phyloP scores from a whole-genome alignment of 257 asterid species.

The Sherardia arvensis region DNA sequence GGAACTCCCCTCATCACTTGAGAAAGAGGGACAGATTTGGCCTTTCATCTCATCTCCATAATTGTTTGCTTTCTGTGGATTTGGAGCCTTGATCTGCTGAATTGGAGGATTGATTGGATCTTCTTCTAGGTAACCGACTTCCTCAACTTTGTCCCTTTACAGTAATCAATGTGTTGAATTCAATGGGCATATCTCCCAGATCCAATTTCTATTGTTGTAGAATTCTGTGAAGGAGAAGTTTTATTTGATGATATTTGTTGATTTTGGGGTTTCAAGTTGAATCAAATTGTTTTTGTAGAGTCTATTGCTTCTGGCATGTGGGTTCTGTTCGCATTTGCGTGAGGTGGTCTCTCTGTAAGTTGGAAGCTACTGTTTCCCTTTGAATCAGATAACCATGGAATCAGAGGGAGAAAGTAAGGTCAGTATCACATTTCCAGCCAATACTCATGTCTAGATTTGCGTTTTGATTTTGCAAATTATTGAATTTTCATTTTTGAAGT shows the following conservation, averaged over 20 bases:
- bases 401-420: constrained; percentile 78
- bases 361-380: constrained; percentile 22
- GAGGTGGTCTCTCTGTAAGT: constrained; percentile 22
- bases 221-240: background rate
- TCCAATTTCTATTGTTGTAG: background rate
- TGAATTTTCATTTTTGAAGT: constrained; percentile 3
- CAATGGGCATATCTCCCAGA: background rate
- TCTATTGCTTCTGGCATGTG: constrained; percentile 34
- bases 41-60: background rate
- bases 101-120: constrained; percentile 17
- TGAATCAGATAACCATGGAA: constrained; percentile 45
- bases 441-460: background rate
- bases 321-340: constrained; percentile 20
- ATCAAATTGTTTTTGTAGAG: constrained; percentile 6
- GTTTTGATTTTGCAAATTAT: background rate
- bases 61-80: background rate
- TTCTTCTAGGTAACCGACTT: constrained; percentile 26
- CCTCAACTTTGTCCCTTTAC: background rate
- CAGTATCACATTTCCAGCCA: constrained; percentile 15
- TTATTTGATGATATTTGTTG: background rate
- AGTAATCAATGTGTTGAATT: background rate
- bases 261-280: background rate
- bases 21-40: constrained; percentile 8
- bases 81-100: constrained; percentile 24
- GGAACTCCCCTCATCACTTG: background rate